Conservation (phyloP, 139 green algal genomes). For the Medakamo hakoo region DNA sequence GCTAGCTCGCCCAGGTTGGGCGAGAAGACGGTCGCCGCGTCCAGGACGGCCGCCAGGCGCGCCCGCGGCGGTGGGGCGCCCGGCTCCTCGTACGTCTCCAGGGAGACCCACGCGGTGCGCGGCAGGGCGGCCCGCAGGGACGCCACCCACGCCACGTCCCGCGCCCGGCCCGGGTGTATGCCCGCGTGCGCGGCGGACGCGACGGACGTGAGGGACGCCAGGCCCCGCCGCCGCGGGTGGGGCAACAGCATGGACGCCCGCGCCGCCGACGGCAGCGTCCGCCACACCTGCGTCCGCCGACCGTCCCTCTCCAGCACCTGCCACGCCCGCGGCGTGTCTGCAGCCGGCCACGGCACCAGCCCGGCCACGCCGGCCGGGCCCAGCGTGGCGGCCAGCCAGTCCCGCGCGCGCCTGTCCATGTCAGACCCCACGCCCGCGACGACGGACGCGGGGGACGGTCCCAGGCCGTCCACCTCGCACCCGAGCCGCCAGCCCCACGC, state of each 20-base stretch:
- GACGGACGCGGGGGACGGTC: not conserved
- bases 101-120: not conserved
- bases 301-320: conserved; percentile 46
- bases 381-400: conserved; percentile 19
- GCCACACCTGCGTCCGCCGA: conserved; percentile 25
- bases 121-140: not conserved
- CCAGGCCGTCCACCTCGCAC: conserved; percentile 3
- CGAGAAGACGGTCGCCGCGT: not conserved
- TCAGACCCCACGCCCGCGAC: conserved; percentile 27
- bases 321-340: conserved; percentile 38
- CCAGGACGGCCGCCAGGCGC: not conserved
- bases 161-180: not conserved
- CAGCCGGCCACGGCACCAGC: not conserved
- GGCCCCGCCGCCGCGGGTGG: no score
- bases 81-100: not conserved
- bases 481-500: conserved; percentile 29
- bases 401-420: conserved; percentile 12
- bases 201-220: not conserved
- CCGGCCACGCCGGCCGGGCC: no score
- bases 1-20: not conserved
- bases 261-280: not conserved
- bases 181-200: not conserved
- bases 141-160: not conserved
- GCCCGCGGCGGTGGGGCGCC: no score
- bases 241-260: not conserved